Conservation (phyloP, 495 filamentous ascomycete species). For the Copromyces sp. region DNA sequence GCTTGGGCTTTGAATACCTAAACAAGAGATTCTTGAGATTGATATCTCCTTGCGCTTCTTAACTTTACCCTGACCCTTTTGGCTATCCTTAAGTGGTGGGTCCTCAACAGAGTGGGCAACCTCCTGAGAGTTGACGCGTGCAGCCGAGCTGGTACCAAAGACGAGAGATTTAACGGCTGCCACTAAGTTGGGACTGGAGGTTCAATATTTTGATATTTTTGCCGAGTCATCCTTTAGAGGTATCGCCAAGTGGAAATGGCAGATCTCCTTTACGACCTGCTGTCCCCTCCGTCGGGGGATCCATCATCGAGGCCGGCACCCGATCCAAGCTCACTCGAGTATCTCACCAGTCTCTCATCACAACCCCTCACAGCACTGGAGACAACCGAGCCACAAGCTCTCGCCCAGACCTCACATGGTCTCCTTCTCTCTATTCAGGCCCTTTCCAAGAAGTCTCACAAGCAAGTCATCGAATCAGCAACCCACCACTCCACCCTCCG, state of each 20-base stretch:
- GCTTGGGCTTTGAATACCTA: background rate
- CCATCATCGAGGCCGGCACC: constrained; percentile 16
- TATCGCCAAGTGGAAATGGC: constrained; percentile 16
- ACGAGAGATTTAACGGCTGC: background rate
- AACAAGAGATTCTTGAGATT: background rate
- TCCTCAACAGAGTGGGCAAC: background rate
- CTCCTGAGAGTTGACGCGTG: background rate
- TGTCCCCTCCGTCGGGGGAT: constrained; percentile 10
- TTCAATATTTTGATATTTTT: background rate
- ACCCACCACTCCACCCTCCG: constrained; percentile 63
- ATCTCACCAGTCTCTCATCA: constrained; percentile 71
- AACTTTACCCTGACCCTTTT: background rate
- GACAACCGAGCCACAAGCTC: constrained; percentile 65
- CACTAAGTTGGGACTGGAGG: background rate
- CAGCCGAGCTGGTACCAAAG: background rate
- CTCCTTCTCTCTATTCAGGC: constrained; percentile 79
- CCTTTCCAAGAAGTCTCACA: constrained; percentile 86
- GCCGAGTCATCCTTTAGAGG: background rate
- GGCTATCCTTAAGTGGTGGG: background rate
- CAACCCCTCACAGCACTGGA: constrained; percentile 65
- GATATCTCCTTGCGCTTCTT: background rate
- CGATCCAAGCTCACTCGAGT: constrained; percentile 68
- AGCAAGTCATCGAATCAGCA: constrained; percentile 71
- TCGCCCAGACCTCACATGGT: constrained; percentile 71
- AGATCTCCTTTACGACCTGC: constrained; percentile 25